Evolutionary conservation across 129 eudicot genomes (phyloP), one percentile per base, ranked within the genome.

Genomic region (Tanacetum coccineum): DNA sequence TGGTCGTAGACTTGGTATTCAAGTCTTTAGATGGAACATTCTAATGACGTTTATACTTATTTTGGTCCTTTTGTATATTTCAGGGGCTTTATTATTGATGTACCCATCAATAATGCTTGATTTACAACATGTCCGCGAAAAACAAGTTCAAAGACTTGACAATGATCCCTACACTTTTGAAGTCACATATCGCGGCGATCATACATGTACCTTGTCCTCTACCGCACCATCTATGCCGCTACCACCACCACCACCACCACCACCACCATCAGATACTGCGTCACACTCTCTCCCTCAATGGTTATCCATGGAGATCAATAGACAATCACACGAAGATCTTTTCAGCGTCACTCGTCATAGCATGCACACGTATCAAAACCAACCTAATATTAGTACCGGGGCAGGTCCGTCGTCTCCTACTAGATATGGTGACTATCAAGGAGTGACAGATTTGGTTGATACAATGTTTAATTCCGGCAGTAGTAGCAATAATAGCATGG

Each of bases 121-220:
- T 86, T 14, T 93, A 86, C 81, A 49, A 80, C 12, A n/a, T 93
- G 98, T 57, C 84, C 2, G 98, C 95, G 4, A 93, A 46, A 93
- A 93, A 68, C 98, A 93, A 74, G 96, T 93, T 51, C 98, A 93
- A 63, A 84, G 95, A 4, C 86, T 88, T 4, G 89, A 86, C 64
- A 40, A 86, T 22, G 89, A 93, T 60, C 91, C 96, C 53, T 65
- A 14, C 76, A 88, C 76, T 0, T 88, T 80, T 47, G 87, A 81
- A 71, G 87, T 88, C 30, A 79, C 81, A 18, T 93, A 93, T 60
- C 80, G 89, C 1, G 95, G 86, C 2, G 73, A 85, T 2, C 98
- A 88, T 87, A 86, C 76, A 20, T 93, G 98, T 70, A 80, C 79
- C 75, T 61, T 82, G 77, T 79, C 96, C 55, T 70, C 91, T 64